Base-by-base conservation (phyloP, 2,329 filamentous ascomycete genomes). In the Clonostachys rhizophaga region DNA sequence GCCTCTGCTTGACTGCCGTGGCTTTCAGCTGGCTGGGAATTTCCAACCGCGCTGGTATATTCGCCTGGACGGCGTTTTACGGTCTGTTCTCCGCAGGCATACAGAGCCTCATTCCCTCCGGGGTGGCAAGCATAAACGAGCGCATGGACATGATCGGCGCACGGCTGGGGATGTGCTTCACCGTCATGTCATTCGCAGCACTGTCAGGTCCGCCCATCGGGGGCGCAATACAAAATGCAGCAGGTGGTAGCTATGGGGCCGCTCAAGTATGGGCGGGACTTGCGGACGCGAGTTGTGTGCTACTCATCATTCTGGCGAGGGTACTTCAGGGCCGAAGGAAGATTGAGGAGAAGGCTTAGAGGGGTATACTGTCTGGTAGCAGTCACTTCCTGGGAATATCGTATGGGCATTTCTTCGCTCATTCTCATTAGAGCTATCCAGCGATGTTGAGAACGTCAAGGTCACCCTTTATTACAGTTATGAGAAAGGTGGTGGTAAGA, bases 1-100 rank as follows among this genome's bases (percentile, higher is more conserved):
- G 63, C 1, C 42, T 65, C 30, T 34, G 59, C 1, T 69, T 71
- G 3, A 67, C 67, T 18, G 45, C 72, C 3, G 61, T 68, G 20
- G 56, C 74, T 17, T 76, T 78, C 46, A 67, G 66, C 53, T 87
- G 83, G 84, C 74, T 76, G n/a, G 75, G 70, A 3, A 77, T 87
- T 8, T 51, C 59, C 5, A 64, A 63, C n/a, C 58, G 72, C 1
- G 42, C 64, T 0, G 72, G 74, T 1, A 64, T 87, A 30, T 85
- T 84, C 58, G 72, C 66, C 2, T 87, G 84, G 70, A 66, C 76
- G 0, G 64, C 70, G 1, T 69, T 82, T 47, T 86, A 84, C 57
- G 84, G 85, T 5, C 64, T 86, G 35, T 70, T 70, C 2, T 77
- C 73, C 0, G 81, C 79, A 2, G 78, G 71, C 0, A 75, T 86